Conservation (phyloP, 1,139 yeast genomes). For the Scheffersomyces segobiensis region DNA sequence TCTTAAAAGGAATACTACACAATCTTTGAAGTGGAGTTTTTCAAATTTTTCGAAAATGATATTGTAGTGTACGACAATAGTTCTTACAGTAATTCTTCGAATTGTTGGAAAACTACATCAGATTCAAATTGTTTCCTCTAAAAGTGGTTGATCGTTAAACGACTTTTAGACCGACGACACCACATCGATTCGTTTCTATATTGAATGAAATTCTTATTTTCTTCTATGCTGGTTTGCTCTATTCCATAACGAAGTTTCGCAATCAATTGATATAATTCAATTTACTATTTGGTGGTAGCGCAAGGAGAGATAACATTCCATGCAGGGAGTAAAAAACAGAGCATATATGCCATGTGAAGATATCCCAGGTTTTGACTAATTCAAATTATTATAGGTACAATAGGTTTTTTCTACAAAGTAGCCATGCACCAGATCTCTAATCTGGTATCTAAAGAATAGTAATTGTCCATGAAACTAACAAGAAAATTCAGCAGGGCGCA, state of each 20-base stretch:
- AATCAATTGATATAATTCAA: neutral
- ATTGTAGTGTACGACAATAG: neutral
- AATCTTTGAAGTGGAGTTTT: too few relatives aligned
- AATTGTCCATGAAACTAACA: neutral
- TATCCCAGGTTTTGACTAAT: neutral
- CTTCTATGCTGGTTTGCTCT: too few relatives aligned
- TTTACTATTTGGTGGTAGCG: neutral
- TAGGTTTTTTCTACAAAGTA: neutral
- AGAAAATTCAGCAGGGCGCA: neutral
- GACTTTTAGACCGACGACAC: neutral
- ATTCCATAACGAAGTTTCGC: neutral
- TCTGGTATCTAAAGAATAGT: neutral
- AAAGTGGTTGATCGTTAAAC: neutral
- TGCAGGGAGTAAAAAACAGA: neutral
- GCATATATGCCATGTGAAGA: neutral
- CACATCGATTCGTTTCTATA: neutral
- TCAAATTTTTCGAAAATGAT: too few relatives aligned
- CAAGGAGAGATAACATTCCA: neutral
- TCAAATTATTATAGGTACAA: neutral
- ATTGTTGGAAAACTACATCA: too few relatives aligned
- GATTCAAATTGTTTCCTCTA: neutral
- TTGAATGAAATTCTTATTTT: too few relatives aligned
- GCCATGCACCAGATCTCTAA: neutral
- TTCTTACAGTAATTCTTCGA: neutral
- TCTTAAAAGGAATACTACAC: too few relatives aligned